These are phyloP conservation scores for Barbarea vulgaris DNA, from an alignment of 345 rosid genomes.

Conservation along the genomic window DNA sequence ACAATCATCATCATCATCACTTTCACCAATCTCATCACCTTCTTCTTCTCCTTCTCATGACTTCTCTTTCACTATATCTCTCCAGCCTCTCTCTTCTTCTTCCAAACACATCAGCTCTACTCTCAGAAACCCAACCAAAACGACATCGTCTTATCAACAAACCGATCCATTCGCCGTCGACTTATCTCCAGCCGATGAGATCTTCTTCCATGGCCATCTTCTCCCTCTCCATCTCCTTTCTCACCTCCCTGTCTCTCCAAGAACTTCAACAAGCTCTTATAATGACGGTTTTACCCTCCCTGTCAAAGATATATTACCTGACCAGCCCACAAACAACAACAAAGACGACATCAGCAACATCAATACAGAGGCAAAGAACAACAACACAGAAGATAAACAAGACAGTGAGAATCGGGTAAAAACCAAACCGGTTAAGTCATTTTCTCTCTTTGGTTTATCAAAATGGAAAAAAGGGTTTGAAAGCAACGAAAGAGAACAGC, in stretches of 20 bases:
- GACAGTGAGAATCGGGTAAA: slow-evolving; percentile 32
- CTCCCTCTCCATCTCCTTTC: slow-evolving; percentile 92
- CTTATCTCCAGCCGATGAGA: slow-evolving; percentile 91
- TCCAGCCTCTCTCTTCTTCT: slow-evolving; percentile 53
- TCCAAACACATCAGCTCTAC: slow-evolving; percentile 40
- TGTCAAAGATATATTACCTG: slow-evolving; percentile 41
- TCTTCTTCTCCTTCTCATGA: slow-evolving; percentile 93
- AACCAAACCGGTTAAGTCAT: slow-evolving; percentile 57
- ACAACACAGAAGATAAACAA: neutral
- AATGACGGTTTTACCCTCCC: slow-evolving; percentile 69
- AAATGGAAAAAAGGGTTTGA: slow-evolving; percentile 60
- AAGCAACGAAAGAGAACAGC: slow-evolving; percentile 47
- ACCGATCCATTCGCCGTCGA: slow-evolving; percentile 69
- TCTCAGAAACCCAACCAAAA: slow-evolving; percentile 26
- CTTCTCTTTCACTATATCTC: slow-evolving; percentile 92
- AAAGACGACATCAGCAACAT: slow-evolving; percentile 11
- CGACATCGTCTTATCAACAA: slow-evolving; percentile 45
- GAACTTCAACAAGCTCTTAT: slow-evolving; percentile 69
- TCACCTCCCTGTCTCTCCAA: slow-evolving; percentile 77
- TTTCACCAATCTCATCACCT: slow-evolving; percentile 59
- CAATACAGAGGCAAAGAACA: neutral
- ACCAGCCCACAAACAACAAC: slow-evolving; percentile 38
- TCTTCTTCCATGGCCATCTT: slow-evolving; percentile 97
- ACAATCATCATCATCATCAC: slow-evolving; percentile 14
- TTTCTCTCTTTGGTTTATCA: slow-evolving; percentile 66